These are phyloP conservation scores for Kodamaea fungicola DNA, from an alignment of 1,139 yeast species.

Conservation along the genomic window DNA sequence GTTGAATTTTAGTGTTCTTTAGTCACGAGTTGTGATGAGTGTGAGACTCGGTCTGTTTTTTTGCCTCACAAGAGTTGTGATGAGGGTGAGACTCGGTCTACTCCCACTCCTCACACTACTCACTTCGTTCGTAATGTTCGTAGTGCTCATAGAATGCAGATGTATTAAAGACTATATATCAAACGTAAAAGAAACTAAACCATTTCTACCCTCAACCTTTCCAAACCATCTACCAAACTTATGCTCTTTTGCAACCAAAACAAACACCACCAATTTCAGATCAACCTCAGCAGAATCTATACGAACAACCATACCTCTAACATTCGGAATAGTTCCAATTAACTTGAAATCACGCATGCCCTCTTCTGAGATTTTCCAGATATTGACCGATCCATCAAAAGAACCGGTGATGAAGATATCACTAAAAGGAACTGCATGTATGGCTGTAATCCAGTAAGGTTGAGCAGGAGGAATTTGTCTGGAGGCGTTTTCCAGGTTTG, in stretches of 20 bases:
- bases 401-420: conserved; percentile 87
- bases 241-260: conserved; percentile 78
- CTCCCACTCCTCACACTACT: too few species aligned
- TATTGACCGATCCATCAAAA: conserved; percentile 68
- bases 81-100: too few species aligned
- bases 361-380: conserved; percentile 69
- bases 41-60: too few species aligned
- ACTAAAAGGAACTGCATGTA: conserved; percentile 85
- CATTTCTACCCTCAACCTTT: conserved; percentile 39
- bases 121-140: too few species aligned
- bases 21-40: too few species aligned
- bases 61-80: too few species aligned
- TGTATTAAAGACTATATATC: conserved; percentile 20
- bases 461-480: conserved; percentile 62
- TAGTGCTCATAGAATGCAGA: conserved; percentile 1
- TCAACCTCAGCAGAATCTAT: conserved; percentile 62
- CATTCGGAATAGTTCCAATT: conserved; percentile 53
- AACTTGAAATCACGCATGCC: conserved; percentile 58
- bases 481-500: conserved; percentile 33
- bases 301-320: conserved; percentile 69
- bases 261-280: conserved; percentile 53
- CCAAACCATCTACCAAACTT: conserved; percentile 79
- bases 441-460: conserved; percentile 83
- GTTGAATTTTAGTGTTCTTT: too few species aligned
- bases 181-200: conserved; percentile 37